Conservation (phyloP, 805 yeast genomes). For the Priceomyces haplophilus region DNA sequence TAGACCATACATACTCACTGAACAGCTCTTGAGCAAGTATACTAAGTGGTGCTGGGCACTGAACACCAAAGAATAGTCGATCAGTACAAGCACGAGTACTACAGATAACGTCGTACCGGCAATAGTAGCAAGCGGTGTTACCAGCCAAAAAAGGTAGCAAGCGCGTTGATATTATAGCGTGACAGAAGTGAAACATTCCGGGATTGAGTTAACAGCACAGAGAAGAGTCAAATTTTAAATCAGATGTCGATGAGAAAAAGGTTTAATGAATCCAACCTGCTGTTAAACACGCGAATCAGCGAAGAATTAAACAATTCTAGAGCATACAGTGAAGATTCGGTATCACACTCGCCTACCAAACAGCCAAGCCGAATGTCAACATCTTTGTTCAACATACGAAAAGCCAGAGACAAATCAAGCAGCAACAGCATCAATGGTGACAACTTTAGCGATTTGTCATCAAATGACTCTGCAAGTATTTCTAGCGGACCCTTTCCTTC, state of each 20-base stretch:
- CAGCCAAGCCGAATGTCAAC: slow-evolving; percentile 26
- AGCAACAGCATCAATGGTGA: slow-evolving; percentile 12
- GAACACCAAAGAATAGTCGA: neutral
- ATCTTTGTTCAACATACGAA: slow-evolving; percentile 36
- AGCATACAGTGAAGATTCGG: slow-evolving; percentile 18
- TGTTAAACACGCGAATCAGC: slow-evolving; percentile 17
- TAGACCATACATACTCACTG: neutral
- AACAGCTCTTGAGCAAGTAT: no score
- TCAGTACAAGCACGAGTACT: no score
- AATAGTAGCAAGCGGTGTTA: neutral
- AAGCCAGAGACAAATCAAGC: slow-evolving; percentile 16
- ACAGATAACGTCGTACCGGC: neutral
- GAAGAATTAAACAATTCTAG: slow-evolving; percentile 29
- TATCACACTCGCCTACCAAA: slow-evolving; percentile 7
- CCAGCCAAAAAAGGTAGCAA: neutral
- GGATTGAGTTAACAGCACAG: neutral
- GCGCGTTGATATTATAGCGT: neutral
- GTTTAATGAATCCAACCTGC: slow-evolving; percentile 15
- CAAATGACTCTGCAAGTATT: slow-evolving; percentile 31
- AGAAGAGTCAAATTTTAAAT: neutral
- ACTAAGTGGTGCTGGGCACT: no score
- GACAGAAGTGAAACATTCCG: neutral
- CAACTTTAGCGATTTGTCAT: slow-evolving; percentile 27
- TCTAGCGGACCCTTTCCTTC: slow-evolving; percentile 13
- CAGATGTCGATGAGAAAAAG: slow-evolving; percentile 18